Percentiles rank a stretch among this genome's conserved stretches.
These are phyloP conservation scores for Polysphondylium violaceum DNA, from an alignment of 78 protist species.

Conservation along the genomic window DNA sequence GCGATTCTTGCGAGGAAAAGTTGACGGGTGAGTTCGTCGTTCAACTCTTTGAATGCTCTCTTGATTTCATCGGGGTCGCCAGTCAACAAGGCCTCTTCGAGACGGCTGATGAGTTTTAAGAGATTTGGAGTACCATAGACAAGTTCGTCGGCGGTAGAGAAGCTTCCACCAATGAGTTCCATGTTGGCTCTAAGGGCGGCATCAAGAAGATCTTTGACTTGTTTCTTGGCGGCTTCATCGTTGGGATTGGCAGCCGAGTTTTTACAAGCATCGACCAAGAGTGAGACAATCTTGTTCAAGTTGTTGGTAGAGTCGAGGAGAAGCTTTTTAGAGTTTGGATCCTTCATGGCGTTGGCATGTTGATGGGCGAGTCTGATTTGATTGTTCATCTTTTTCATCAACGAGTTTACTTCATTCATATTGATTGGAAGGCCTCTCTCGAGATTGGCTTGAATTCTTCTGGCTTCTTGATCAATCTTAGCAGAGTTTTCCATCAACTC, in stretches of 20 bases:
- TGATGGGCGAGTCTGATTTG: constrained; percentile 66
- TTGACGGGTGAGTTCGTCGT: constrained; percentile 39
- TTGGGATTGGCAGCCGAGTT: not conserved
- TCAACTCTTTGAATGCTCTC: constrained; percentile 35
- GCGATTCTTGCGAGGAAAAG: constrained; percentile 75
- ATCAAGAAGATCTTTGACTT: not conserved
- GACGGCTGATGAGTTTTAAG: constrained; percentile 32
- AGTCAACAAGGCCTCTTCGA: constrained; percentile 47
- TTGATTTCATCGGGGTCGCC: constrained; percentile 64
- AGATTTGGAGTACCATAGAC: constrained; percentile 69
- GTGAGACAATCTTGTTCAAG: constrained; percentile 17
- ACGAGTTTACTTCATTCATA: constrained; percentile 25
- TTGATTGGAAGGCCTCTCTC: constrained; percentile 39
- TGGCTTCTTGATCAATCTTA: constrained; percentile 67
- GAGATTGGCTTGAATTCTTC: constrained; percentile 29
- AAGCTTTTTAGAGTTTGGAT: constrained; percentile 31
- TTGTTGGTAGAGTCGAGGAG: constrained; percentile 38
- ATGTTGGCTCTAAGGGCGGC: constrained; percentile 24
- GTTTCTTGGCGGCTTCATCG: constrained; percentile 10
- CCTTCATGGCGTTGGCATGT: constrained; percentile 51
- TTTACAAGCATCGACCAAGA: constrained; percentile 60
- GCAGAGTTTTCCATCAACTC: constrained; percentile 67
- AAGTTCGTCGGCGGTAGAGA: constrained; percentile 74
- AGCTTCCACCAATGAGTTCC: constrained; percentile 9
- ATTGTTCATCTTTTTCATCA: constrained; percentile 51